Conservation (phyloP, 805 yeast species). For the Candida sakaeoensis region DNA sequence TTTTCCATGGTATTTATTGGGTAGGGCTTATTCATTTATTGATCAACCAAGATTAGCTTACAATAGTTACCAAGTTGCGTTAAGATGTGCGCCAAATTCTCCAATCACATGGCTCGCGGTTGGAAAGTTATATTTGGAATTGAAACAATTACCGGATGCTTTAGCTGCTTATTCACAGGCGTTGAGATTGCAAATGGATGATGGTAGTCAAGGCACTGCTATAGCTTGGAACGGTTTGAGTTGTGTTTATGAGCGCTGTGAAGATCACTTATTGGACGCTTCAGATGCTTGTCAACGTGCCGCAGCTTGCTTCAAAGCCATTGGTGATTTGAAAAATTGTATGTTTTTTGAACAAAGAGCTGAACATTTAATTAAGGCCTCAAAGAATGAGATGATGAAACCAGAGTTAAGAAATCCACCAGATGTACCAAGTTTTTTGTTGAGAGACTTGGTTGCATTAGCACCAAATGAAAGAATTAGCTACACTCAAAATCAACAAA, state of each 20-base stretch:
- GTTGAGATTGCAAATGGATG: conserved; percentile 47
- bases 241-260: conserved; percentile 62
- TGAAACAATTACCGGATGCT: conserved; percentile 62
- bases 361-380: conserved; percentile 37
- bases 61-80: conserved; percentile 52
- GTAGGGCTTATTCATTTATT: conserved; percentile 46
- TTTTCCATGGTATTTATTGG: conserved; percentile 55
- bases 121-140: conserved; percentile 55
- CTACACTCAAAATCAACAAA: conserved; percentile 32
- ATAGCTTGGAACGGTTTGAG: conserved; percentile 65
- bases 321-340: conserved; percentile 43
- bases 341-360: conserved; percentile 42
- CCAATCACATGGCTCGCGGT: conserved; percentile 68
- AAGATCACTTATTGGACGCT: conserved; percentile 56
- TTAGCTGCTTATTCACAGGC: conserved; percentile 68
- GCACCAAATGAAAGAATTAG: conserved; percentile 40
- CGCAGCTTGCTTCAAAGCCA: conserved; percentile 44
- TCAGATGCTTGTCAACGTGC: conserved; percentile 56
- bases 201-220: conserved; percentile 45
- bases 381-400: conserved; percentile 41
- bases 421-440: conserved; percentile 41
- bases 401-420: conserved; percentile 46
- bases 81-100: conserved; percentile 47
- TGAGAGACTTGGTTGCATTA: conserved; percentile 42
- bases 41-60: conserved; percentile 50